Percentiles rank a stretch among this genome's conserved stretches.
phyloP scores from a whole-genome alignment of 441 rosid genomes.

The Erodium chrysanthum region DNA sequence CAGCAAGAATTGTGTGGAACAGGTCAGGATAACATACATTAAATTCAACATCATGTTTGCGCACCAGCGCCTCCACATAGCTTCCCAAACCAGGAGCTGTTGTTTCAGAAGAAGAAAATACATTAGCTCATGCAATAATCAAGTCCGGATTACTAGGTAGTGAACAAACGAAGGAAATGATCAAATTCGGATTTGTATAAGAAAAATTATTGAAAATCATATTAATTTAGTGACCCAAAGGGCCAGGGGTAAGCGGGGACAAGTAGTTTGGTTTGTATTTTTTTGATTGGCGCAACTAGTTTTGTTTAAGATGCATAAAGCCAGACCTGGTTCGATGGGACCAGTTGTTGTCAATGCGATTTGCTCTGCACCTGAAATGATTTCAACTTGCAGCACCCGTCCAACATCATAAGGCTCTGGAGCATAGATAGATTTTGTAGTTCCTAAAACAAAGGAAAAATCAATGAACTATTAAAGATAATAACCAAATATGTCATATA shows the following conservation, averaged over 20 bases:
- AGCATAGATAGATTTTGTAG: conserved; percentile 78
- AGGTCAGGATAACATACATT: conserved; percentile 38
- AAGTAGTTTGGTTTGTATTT: too few relatives aligned
- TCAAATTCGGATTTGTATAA: neutral
- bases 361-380: conserved; percentile 37
- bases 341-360: conserved; percentile 56
- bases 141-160: neutral
- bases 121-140: neutral
- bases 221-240: neutral
- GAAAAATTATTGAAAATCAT: neutral
- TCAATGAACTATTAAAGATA: neutral
- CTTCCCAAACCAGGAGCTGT: conserved; percentile 93
- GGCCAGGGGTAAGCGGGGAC: neutral
- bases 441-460: conserved; percentile 42
- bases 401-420: conserved; percentile 95
- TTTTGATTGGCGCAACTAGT: neutral
- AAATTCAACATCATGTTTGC: conserved; percentile 79
- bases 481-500: neutral
- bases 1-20: neutral
- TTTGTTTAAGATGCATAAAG: neutral
- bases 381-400: conserved; percentile 54
- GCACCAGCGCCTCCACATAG: conserved; percentile 86
- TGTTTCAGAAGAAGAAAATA: neutral
- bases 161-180: neutral
- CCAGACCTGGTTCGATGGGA: conserved; percentile 68